Base-by-base conservation (phyloP, 2,329 filamentous ascomycete species). In the Fusarium verticillioides region DNA sequence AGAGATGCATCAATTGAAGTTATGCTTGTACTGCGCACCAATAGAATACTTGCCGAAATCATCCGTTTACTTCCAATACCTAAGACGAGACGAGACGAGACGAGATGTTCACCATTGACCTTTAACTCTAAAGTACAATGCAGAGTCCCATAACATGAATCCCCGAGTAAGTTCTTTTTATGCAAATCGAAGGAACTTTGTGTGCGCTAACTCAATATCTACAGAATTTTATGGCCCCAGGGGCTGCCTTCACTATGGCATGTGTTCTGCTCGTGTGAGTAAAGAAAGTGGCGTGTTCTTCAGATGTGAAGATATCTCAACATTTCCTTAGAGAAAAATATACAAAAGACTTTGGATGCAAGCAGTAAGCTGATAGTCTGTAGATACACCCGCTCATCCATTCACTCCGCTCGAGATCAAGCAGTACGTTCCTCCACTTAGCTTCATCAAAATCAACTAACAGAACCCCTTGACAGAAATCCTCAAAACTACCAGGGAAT, bases 241-340 rank as follows among this genome's bases (percentile, higher is more conserved):
- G 85, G 28, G 87, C 87, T 23, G 87, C 87, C 43, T 87, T 88
- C 68, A 86, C 85, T 23, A 89, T 89, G 87, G 87, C 87, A 7
- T 81, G 83, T 52, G 77, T 88, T 18, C 80, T 88, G 28, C 85
- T 88, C 64, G 85, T 84, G 80, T 86, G 79, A 75, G 82, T 77
- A 36, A 50, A 44, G 66, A 61, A 70, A 74, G 63, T 71, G 73
- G 69, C 66, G 66, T 75, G 63, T 62, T 63, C 72, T 56, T 53
- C 26, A 26, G 28, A 19, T 50, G 37, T 49, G 26, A 62, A 69
- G 44, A 23, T 30, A 26, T 65, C 30, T 6, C 50, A 37, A 47
- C 49, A 30, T 37, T 37, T 52, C 13, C 30, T 18, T 9, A 19
- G 9, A 23, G 30, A 23, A 50, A 50, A 19, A 50, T 4, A 23